Evolutionary conservation across 345 rosid species (phyloP).

Genomic region (Ceriops zippeliana): DNA sequence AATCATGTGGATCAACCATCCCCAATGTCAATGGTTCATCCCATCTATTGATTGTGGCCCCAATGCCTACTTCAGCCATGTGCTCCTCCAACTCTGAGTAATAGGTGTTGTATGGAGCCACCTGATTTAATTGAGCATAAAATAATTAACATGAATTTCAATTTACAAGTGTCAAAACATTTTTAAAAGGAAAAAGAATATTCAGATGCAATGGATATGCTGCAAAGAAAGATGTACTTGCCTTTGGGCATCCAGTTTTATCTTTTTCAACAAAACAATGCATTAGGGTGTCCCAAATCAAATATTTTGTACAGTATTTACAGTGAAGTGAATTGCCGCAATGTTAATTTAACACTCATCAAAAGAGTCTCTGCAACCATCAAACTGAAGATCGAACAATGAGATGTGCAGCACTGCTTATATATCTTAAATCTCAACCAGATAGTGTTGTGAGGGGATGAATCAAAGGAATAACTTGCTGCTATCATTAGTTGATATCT

Average conservation of each 20-base stretch:
- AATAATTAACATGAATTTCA: not conserved
- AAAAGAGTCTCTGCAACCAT: not conserved
- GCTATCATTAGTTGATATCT: not conserved
- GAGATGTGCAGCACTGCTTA: too few relatives aligned
- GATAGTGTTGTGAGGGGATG: not conserved
- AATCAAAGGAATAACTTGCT: not conserved
- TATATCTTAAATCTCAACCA: not conserved
- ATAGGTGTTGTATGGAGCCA: constrained; percentile 93
- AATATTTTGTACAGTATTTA: not conserved
- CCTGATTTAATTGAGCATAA: constrained; percentile 36
- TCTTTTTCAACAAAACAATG: not conserved
- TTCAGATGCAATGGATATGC: too few relatives aligned
- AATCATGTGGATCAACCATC: constrained; percentile 91
- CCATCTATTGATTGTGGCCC: constrained; percentile 79
- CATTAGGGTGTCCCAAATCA: not conserved
- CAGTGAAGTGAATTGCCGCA: not conserved
- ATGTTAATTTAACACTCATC: not conserved
- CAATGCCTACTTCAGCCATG: constrained; percentile 81
- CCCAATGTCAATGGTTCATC: constrained; percentile 84
- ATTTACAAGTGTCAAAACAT: too few relatives aligned
- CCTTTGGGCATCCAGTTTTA: too few relatives aligned
- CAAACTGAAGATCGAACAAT: too few relatives aligned
- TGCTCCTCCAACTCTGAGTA: constrained; percentile 88
- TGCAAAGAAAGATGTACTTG: too few relatives aligned
- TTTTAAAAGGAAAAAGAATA: too few relatives aligned